phyloP scores from a whole-genome alignment of 2,329 filamentous ascomycete species.

The Magnaporthiopsis poae region DNA sequence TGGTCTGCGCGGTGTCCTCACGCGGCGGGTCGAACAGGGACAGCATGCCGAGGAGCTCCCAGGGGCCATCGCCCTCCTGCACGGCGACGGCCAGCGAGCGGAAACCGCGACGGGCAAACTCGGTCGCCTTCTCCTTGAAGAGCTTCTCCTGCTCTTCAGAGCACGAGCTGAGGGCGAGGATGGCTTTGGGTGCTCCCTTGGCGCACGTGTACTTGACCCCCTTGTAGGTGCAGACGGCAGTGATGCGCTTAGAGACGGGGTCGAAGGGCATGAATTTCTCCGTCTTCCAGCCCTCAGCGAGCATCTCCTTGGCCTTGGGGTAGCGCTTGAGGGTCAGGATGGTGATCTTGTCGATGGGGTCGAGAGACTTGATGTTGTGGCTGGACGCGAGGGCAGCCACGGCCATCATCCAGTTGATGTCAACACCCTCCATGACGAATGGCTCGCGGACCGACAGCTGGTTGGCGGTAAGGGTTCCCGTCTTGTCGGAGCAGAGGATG shows the following conservation, averaged over 20 bases:
- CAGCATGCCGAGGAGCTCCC: slow-evolving; percentile 66
- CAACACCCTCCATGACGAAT: slow-evolving; percentile 65
- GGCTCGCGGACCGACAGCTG: slow-evolving; percentile 69
- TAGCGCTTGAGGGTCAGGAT: slow-evolving; percentile 67
- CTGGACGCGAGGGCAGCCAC: slow-evolving; percentile 67
- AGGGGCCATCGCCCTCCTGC: slow-evolving; percentile 60
- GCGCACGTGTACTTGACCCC: slow-evolving; percentile 62
- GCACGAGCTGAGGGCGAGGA: slow-evolving; percentile 60
- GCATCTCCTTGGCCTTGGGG: slow-evolving; percentile 67
- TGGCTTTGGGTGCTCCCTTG: slow-evolving; percentile 69
- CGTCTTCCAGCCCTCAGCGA: slow-evolving; percentile 64
- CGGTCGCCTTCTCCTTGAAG: slow-evolving; percentile 63
- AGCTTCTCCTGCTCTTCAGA: slow-evolving; percentile 52
- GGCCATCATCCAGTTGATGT: slow-evolving; percentile 79
- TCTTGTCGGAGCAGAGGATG: slow-evolving; percentile 84
- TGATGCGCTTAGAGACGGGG: slow-evolving; percentile 72
- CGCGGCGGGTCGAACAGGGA: slow-evolving; percentile 74
- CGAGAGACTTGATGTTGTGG: slow-evolving; percentile 69
- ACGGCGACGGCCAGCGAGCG: slow-evolving; percentile 69
- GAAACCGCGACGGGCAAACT: slow-evolving; percentile 72
- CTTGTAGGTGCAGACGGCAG: slow-evolving; percentile 57
- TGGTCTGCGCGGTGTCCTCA: slow-evolving; percentile 70
- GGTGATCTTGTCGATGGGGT: slow-evolving; percentile 71
- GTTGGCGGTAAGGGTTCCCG: slow-evolving; percentile 65
- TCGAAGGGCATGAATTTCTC: slow-evolving; percentile 72